These are phyloP conservation scores for Eucalyptus dawsonii DNA, from an alignment of 345 rosid genomes.

Conservation along the genomic window DNA sequence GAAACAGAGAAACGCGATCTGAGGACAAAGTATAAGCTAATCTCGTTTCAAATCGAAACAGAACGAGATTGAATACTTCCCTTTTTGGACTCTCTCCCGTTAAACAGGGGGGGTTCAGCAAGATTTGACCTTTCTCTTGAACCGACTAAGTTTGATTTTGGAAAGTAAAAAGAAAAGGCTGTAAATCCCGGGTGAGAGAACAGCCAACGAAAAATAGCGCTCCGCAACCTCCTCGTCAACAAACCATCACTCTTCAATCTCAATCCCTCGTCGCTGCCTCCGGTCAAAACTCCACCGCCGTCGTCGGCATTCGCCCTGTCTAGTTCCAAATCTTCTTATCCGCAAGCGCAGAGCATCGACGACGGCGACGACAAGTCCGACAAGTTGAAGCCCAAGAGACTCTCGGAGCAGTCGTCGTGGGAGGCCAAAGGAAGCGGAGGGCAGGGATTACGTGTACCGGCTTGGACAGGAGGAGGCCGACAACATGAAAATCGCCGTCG, in stretches of 20 bases:
- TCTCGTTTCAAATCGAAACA: background rate
- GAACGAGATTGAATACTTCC: background rate
- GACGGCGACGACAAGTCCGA: background rate
- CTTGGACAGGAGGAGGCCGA: slow-evolving; percentile 70
- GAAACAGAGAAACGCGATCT: background rate
- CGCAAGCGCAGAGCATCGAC: background rate
- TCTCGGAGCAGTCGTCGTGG: slow-evolving; percentile 90
- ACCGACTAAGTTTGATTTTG: background rate
- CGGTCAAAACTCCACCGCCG: background rate
- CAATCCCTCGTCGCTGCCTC: background rate
- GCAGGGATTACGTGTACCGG: slow-evolving; percentile 66
- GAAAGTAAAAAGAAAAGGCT: background rate
- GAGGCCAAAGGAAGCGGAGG: slow-evolving; percentile 63
- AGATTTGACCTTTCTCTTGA: background rate
- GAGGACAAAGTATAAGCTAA: background rate
- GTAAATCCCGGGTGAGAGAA: background rate
- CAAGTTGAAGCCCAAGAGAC: background rate
- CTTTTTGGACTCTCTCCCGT: background rate
- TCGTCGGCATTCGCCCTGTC: background rate
- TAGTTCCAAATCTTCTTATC: background rate
- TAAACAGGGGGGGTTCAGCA: background rate
- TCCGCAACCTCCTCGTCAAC: background rate
- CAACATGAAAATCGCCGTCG: slow-evolving; percentile 76
- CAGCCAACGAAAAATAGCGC: background rate
- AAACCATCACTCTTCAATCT: background rate